These are phyloP conservation scores for Fusarium sp. DNA, from an alignment of 2,329 filamentous ascomycete genomes.

Conservation along the genomic window DNA sequence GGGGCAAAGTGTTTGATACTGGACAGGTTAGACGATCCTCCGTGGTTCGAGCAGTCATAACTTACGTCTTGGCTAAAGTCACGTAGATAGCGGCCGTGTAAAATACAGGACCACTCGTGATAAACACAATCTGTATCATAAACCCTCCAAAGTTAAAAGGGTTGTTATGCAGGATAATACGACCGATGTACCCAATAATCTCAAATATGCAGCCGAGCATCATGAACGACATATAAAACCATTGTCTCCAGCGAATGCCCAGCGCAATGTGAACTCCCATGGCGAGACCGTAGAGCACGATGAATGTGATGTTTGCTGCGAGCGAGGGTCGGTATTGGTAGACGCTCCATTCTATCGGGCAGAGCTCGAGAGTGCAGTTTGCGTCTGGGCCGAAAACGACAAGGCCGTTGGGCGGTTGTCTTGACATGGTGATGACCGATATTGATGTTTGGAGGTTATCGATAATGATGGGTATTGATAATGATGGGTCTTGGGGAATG, in stretches of 20 bases:
- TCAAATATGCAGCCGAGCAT: constrained; percentile 66
- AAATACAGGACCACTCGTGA: constrained; percentile 56
- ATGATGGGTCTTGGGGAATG: neutral
- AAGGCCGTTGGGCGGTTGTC: constrained; percentile 20
- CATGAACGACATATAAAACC: constrained; percentile 62
- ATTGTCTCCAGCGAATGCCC: constrained; percentile 57
- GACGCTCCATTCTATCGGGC: constrained; percentile 58
- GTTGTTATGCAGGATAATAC: constrained; percentile 66
- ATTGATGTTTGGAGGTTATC: neutral
- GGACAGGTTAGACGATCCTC: neutral
- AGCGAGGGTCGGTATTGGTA: constrained; percentile 61
- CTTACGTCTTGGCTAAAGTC: constrained; percentile 60
- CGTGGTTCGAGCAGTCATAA: rapidly evolving
- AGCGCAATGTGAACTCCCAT: constrained; percentile 57
- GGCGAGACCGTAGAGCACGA: constrained; percentile 59
- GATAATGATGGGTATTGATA: neutral
- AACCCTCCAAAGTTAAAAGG: constrained; percentile 69
- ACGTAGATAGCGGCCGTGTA: constrained; percentile 73
- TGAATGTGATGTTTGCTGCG: constrained; percentile 56
- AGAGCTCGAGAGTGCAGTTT: constrained; percentile 63
- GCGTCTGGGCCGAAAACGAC: constrained; percentile 58
- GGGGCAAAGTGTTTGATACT: constrained; percentile 56
- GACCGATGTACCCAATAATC: constrained; percentile 71
- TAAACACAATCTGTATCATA: constrained; percentile 68
- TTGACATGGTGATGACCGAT: constrained; percentile 23